These are phyloP conservation scores for Leonotis leonurus DNA, from an alignment of 257 asterid species.

Conservation along the genomic window DNA sequence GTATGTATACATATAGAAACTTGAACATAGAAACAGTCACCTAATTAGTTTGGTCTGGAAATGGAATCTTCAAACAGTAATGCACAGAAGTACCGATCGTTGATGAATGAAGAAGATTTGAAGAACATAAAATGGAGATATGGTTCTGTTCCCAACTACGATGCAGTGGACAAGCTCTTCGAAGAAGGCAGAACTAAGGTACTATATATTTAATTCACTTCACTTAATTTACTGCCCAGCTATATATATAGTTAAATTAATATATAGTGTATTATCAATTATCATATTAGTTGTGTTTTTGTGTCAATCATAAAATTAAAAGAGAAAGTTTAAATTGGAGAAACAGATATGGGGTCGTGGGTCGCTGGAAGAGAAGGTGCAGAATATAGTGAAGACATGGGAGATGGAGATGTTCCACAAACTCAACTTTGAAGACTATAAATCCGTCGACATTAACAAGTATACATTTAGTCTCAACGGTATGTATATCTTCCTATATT, in stretches of 20 bases:
- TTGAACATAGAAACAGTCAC: too few relatives aligned
- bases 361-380: slow-evolving; percentile 45
- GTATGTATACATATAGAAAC: too few relatives aligned
- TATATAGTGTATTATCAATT: too few relatives aligned
- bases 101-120: slow-evolving; percentile 40
- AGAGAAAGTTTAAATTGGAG: too few relatives aligned
- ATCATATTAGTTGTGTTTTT: too few relatives aligned
- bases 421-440: slow-evolving; percentile 20
- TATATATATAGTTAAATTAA: too few relatives aligned
- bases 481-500: neutral
- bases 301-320: too few relatives aligned
- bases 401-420: slow-evolving; percentile 52
- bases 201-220: neutral
- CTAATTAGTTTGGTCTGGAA: neutral
- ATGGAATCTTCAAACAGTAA: slow-evolving; percentile 31
- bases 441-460: slow-evolving; percentile 28
- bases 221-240: too few relatives aligned
- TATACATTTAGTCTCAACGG: slow-evolving; percentile 31
- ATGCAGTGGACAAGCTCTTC: slow-evolving; percentile 55
- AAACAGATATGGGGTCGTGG: slow-evolving; percentile 39
- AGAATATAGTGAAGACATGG: slow-evolving; percentile 47
- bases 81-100: slow-evolving; percentile 45
- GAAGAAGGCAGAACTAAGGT: slow-evolving; percentile 75
- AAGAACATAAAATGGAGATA: slow-evolving; percentile 44
- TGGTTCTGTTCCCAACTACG: slow-evolving; percentile 60